Evolutionary conservation across 306 rosid species (phyloP).

Genomic region (Alnus rubra): DNA sequence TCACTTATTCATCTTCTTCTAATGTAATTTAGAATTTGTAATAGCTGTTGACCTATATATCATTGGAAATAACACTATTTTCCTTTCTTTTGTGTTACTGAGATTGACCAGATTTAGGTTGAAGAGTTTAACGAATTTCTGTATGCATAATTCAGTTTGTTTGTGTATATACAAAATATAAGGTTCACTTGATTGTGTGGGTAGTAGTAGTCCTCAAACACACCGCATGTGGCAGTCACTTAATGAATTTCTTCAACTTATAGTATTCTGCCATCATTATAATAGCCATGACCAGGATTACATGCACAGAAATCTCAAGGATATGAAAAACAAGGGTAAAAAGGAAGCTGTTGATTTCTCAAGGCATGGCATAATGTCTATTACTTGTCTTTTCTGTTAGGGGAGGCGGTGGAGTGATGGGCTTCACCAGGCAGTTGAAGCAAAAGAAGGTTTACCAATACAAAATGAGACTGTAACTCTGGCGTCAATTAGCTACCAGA

Average conservation of each 20-base stretch:
- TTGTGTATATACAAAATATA: background rate
- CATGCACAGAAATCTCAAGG: background rate
- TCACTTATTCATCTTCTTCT: background rate
- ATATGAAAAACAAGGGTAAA: slow-evolving; percentile 6
- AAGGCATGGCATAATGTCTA: slow-evolving; percentile 16
- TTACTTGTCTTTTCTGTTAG: slow-evolving; percentile 44
- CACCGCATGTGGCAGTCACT: background rate
- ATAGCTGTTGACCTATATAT: background rate
- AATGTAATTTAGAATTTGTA: background rate
- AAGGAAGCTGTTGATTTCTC: slow-evolving; percentile 22
- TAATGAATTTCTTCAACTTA: slow-evolving; percentile 1
- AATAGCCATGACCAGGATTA: background rate
- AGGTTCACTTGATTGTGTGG: background rate
- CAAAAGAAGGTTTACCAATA: slow-evolving; percentile 92
- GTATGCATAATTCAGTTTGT: background rate
- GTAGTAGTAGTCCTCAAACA: slow-evolving; percentile 4
- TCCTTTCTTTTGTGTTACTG: background rate
- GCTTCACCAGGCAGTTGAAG: slow-evolving; percentile 99
- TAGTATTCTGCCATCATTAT: slow-evolving; percentile 4
- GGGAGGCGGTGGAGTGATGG: slow-evolving; percentile 99
- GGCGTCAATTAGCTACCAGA: slow-evolving; percentile 98
- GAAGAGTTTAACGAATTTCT: slow-evolving; percentile 1
- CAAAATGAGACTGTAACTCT: slow-evolving; percentile 95
- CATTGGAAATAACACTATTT: background rate
- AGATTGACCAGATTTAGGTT: slow-evolving; percentile 15